These are phyloP conservation scores for Ensete ventricosum DNA, from an alignment of 176 grass and related monocot species.

Conservation along the genomic window DNA sequence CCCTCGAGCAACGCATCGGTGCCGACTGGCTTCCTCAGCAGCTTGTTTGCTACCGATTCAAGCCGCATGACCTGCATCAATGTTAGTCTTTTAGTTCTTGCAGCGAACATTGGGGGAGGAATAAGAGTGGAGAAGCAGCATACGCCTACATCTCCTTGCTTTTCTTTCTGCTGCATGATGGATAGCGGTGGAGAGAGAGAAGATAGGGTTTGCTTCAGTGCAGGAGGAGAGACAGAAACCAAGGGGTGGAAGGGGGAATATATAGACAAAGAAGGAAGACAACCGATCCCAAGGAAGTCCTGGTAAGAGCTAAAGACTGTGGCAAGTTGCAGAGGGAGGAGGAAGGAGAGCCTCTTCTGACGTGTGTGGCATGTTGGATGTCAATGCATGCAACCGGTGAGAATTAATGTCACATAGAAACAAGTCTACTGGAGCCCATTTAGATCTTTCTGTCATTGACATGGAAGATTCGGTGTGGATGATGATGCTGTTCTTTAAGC, in stretches of 20 bases:
- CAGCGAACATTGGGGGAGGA: neutral
- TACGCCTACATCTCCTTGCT: conserved; percentile 12
- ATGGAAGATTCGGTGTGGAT: neutral
- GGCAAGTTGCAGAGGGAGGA: neutral
- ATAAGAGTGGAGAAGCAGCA: neutral
- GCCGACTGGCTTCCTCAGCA: conserved; percentile 36
- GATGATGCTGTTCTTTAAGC: neutral
- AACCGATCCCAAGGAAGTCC: no score
- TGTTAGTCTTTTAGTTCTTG: neutral
- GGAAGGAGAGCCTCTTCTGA: neutral
- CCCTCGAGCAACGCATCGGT: conserved; percentile 10
- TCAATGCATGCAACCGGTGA: conserved; percentile 10
- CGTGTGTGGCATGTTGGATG: neutral
- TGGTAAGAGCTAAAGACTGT: no score
- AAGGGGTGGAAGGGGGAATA: neutral
- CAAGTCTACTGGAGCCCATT: neutral
- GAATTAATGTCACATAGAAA: neutral
- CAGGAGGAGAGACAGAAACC: neutral
- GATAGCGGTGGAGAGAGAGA: neutral
- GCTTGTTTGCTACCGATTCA: conserved; percentile 48
- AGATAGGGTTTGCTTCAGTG: neutral
- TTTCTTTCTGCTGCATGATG: conserved; percentile 16
- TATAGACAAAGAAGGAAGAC: neutral
- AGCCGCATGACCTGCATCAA: conserved; percentile 55
- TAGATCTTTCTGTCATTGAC: no score